Percentiles rank a stretch among this genome's conserved stretches.
Evolutionary conservation across 192 early-diverging fungal species (phyloP).

Genomic region (Geranomyces variabilis): DNA sequence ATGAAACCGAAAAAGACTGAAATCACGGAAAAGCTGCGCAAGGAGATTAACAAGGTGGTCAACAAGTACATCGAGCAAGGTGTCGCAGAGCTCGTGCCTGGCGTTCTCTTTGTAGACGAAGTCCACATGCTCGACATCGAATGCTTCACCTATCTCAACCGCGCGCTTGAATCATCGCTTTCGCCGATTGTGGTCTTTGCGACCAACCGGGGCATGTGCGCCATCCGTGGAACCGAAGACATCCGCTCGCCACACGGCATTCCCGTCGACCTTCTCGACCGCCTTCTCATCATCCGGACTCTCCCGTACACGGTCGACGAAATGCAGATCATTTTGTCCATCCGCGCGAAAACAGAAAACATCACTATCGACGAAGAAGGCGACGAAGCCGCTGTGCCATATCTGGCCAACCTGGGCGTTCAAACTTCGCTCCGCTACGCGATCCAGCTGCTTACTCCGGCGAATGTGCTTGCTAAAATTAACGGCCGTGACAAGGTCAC

Average conservation of each 20-base stretch:
- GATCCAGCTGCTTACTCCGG: constrained; percentile 93
- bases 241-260: constrained; percentile 78
- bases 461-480: constrained; percentile 83
- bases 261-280: constrained; percentile 94
- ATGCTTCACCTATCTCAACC: constrained; percentile 99
- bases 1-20: constrained; percentile 99
- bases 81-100: constrained; percentile 94
- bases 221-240: constrained; percentile 62
- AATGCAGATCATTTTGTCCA: constrained; percentile 84
- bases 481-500: constrained; percentile 81
- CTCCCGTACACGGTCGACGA: constrained; percentile 83
- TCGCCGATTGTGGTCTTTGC: constrained; percentile 98
- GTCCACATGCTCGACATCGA: constrained; percentile 99
- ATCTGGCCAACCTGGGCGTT: constrained; percentile 87
- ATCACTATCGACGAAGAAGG: constrained; percentile 90
- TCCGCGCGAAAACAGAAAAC: constrained; percentile 92
- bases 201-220: constrained; percentile 94
- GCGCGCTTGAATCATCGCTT: constrained; percentile 92
- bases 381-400: constrained; percentile 80
- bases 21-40: constrained; percentile 96
- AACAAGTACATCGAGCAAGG: constrained; percentile 99
- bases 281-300: constrained; percentile 94
- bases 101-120: constrained; percentile 98
- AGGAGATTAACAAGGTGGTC: constrained; percentile 99
- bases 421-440: constrained; percentile 94